Percentiles rank a stretch among this genome's conserved stretches.
Conservation (phyloP, 805 yeast genomes). For the Saturnispora halmiae region DNA sequence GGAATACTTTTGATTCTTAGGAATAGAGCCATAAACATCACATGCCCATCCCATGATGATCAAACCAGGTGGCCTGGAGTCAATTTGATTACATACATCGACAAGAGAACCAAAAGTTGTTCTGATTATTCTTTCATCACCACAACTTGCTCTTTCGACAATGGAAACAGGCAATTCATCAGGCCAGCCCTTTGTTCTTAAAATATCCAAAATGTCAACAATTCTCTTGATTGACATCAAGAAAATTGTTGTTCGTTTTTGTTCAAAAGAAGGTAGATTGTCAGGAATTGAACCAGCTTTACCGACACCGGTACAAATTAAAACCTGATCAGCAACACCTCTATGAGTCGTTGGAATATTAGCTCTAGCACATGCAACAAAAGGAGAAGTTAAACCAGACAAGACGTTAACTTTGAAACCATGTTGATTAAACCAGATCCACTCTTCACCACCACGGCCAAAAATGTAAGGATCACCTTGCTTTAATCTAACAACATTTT, state of each 20-base stretch:
- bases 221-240: constrained; percentile 84
- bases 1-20: constrained; percentile 17
- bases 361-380: constrained; percentile 77
- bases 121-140: constrained; percentile 80
- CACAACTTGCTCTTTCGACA: constrained; percentile 86
- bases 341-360: constrained; percentile 87
- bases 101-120: constrained; percentile 61
- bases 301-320: constrained; percentile 92
- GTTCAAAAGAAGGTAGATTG: constrained; percentile 61
- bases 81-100: constrained; percentile 64
- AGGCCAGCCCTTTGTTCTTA: constrained; percentile 53
- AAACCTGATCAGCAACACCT: constrained; percentile 84
- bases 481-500: constrained; percentile 77
- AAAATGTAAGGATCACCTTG: constrained; percentile 97
- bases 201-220: constrained; percentile 41
- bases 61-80: constrained; percentile 89
- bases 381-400: constrained; percentile 85
- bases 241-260: constrained; percentile 73
- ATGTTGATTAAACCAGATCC: constrained; percentile 50
- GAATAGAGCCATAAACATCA: constrained; percentile 21
- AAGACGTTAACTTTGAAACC: constrained; percentile 69
- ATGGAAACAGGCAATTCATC: constrained; percentile 68
- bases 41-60: constrained; percentile 78
- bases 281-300: constrained; percentile 71
- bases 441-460: constrained; percentile 96